phyloP scores from a whole-genome alignment of 2,329 filamentous ascomycete species.

The Diaporthe eres region DNA sequence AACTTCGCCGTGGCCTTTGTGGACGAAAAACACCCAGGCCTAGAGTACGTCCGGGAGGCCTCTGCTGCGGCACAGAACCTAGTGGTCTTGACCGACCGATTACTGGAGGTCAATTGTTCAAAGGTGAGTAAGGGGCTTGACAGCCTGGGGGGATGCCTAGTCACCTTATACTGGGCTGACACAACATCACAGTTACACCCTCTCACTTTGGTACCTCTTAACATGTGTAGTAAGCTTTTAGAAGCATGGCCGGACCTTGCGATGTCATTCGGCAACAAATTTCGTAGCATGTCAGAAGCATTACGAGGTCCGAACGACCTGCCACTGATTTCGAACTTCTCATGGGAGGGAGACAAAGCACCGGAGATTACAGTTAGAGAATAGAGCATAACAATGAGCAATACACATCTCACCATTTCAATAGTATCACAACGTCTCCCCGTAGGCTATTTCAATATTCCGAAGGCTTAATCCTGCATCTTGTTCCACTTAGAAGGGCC shows the following conservation, averaged over 20 bases:
- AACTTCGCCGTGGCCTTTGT: background rate
- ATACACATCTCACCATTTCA: background rate
- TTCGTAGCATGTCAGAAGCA: background rate
- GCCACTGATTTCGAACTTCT: too few species aligned
- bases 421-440: background rate
- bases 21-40: background rate
- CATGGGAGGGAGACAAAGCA: background rate
- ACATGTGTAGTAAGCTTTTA: background rate
- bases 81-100: background rate
- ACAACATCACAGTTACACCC: background rate
- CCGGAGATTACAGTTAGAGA: background rate
- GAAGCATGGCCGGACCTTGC: slow-evolving; percentile 7
- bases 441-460: too few species aligned
- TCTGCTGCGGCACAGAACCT: background rate
- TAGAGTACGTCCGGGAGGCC: background rate
- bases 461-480: too few species aligned
- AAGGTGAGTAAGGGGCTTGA: background rate
- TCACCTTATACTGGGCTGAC: background rate
- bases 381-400: background rate
- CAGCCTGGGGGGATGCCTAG: background rate
- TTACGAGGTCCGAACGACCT: background rate
- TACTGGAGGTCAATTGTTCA: background rate
- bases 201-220: background rate
- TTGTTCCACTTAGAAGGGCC: too few species aligned
- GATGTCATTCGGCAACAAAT: background rate